phyloP scores from a whole-genome alignment of 176 grass and related monocot species.

The Puya raimondii region DNA sequence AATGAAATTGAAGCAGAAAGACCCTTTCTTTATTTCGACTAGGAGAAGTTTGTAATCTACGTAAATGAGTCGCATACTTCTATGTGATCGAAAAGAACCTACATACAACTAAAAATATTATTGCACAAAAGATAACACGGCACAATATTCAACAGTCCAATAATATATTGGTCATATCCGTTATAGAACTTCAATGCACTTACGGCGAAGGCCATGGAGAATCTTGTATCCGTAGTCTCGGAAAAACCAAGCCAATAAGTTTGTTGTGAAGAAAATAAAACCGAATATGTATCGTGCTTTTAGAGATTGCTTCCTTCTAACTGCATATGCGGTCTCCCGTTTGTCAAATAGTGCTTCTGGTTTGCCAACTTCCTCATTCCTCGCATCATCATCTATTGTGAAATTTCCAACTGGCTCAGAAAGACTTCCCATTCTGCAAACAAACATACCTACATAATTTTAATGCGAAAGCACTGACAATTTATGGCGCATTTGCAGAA shows the following conservation, averaged over 20 bases:
- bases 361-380: not conserved
- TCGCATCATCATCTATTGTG: not conserved
- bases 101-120: not conserved
- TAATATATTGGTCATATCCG: not conserved
- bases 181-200: slow-evolving; percentile 9
- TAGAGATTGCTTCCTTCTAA: slow-evolving; percentile 45
- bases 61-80: too few species aligned
- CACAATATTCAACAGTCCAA: too few species aligned
- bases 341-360: not conserved
- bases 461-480: not conserved
- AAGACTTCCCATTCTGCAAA: slow-evolving; percentile 6
- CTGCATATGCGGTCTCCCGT: slow-evolving; percentile 12
- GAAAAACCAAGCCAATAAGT: slow-evolving; percentile 83
- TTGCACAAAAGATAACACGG: not conserved
- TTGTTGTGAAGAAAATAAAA: slow-evolving; percentile 81
- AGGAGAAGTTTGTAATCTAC: too few species aligned
- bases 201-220: slow-evolving; percentile 51
- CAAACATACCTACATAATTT: not conserved
- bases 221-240: slow-evolving; percentile 85
- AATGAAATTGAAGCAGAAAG: too few species aligned
- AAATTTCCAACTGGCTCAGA: not conserved
- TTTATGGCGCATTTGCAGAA: not conserved
- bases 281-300: slow-evolving; percentile 69
- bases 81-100: too few species aligned
- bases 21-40: too few species aligned